A percentile compares a stretch with the other conserved stretches of the same genome.
These are phyloP conservation scores for Pythium myriotylum DNA, from an alignment of 352 stramenopile genomes.

Conservation along the genomic window DNA sequence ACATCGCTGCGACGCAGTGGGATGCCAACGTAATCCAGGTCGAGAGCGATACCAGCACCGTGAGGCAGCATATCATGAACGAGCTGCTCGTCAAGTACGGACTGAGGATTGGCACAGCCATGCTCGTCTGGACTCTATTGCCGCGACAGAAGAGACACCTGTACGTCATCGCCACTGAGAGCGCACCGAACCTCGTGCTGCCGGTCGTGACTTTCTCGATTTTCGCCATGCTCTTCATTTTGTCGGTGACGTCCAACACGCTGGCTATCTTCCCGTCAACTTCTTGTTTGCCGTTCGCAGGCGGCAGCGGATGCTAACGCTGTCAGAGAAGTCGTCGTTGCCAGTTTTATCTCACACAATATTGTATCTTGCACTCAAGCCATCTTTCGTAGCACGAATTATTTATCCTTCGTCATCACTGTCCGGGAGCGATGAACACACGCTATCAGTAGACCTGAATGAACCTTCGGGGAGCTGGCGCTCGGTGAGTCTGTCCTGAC, in stretches of 20 bases:
- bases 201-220: slow-evolving; percentile 8
- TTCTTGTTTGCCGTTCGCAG: slow-evolving; percentile 22
- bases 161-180: slow-evolving; percentile 5
- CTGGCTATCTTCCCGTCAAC: slow-evolving; percentile 27
- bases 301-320: slow-evolving; percentile 26
- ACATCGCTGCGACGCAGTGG: slow-evolving; percentile 15
- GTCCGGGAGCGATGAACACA: no score
- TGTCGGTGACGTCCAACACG: slow-evolving; percentile 15
- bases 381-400: no score
- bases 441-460: no score
- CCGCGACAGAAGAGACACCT: slow-evolving; percentile 26
- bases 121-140: slow-evolving; percentile 16
- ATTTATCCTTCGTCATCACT: no score
- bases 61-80: slow-evolving; percentile 22
- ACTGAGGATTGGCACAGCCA: slow-evolving; percentile 1
- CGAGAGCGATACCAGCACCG: slow-evolving; percentile 5
- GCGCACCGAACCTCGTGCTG: slow-evolving; percentile 16
- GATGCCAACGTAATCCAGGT: slow-evolving; percentile 1
- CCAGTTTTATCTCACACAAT: no score
- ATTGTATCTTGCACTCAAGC: no score
- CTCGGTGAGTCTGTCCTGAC: no score
- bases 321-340: no score
- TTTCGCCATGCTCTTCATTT: slow-evolving; percentile 11
- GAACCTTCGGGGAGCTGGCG: no score
- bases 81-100: slow-evolving; percentile 17